Evolutionary conservation across 2,329 filamentous ascomycete species (phyloP), one percentile per base, ranked within the genome.

Genomic region (Sporothrix euskadiensis): DNA sequence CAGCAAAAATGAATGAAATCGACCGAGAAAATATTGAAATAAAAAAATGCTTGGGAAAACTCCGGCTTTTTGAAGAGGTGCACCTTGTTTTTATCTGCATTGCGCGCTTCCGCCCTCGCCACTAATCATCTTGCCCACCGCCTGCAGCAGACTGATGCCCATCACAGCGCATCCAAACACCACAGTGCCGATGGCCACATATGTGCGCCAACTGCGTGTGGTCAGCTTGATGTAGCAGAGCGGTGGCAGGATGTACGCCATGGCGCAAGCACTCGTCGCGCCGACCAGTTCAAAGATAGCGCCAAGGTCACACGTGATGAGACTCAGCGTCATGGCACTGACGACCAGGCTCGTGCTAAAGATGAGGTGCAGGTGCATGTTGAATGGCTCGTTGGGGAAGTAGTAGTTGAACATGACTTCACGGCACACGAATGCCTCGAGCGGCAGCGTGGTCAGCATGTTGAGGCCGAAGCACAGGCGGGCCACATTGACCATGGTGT

Each of bases 401-500:
- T 86, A 91, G 82, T 97, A 98, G 76, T 93, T 94, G 77, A 93
- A 88, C 93, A 98, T 97, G 76, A 98, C 94, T 82, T 98, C 96
- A 79, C 96, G 90, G 82, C 96, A 99, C 72, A 99, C 96, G 81
- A 99, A 99, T 19, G 94, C 94, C 85, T 99, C 96, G 74, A 99
- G 90, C 0, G 96, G 96, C 49, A 99, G 86, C 1, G 96, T 98
- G 16, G 96, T 98, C 78, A 99, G 89, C 96, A 99, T 99, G 86
- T 99, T 99, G 77, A 99, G 88, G 1, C 96, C 96, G 80, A 99
- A 98, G 83, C 94, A 98, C 69, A 99, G 87, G 71, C 96, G 91
- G 30, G 96, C 96, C 74, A 99, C 87, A 82, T 98, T 98, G 80
- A 98, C 94, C 89, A 98, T 91, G 78, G 91, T 87, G 82, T 97